phyloP scores from a whole-genome alignment of 2,329 filamentous ascomycete genomes.

The Dothistroma pini region DNA sequence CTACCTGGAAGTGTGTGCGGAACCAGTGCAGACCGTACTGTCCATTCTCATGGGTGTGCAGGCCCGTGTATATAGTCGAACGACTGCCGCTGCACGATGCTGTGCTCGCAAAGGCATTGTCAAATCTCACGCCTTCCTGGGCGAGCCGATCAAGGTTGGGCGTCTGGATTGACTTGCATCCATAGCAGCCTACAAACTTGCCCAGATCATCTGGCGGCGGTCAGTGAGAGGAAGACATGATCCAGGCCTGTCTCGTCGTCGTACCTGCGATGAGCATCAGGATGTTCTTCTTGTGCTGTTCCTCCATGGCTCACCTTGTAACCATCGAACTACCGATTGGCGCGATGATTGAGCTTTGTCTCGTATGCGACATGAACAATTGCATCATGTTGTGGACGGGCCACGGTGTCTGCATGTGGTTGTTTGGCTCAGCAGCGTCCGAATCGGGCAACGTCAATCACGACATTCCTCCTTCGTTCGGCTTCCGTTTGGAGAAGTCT shows the following conservation, averaged over 20 bases:
- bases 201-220: slow-evolving; percentile 41
- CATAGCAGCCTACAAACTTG: slow-evolving; percentile 39
- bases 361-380: too few relatives aligned
- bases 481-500: too few relatives aligned
- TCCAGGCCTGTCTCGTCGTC: neutral
- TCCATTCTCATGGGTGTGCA: slow-evolving; percentile 50
- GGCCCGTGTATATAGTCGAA: slow-evolving; percentile 48
- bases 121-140: slow-evolving; percentile 37
- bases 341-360: neutral
- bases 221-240: neutral
- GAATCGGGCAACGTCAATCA: too few relatives aligned
- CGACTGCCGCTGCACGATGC: slow-evolving; percentile 50
- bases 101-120: slow-evolving; percentile 44
- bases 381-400: too few relatives aligned
- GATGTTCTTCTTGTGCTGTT: slow-evolving; percentile 24
- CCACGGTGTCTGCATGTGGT: too few relatives aligned
- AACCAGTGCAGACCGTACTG: slow-evolving; percentile 44
- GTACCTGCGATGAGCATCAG: slow-evolving; percentile 39
- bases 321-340: neutral
- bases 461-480: too few relatives aligned
- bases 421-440: too few relatives aligned
- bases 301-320: neutral
- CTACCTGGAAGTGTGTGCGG: slow-evolving; percentile 39
- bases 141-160: slow-evolving; percentile 45
- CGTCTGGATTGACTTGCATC: slow-evolving; percentile 31